phyloP scores from a whole-genome alignment of 2,329 filamentous ascomycete species.

The Blastomyces silverae region DNA sequence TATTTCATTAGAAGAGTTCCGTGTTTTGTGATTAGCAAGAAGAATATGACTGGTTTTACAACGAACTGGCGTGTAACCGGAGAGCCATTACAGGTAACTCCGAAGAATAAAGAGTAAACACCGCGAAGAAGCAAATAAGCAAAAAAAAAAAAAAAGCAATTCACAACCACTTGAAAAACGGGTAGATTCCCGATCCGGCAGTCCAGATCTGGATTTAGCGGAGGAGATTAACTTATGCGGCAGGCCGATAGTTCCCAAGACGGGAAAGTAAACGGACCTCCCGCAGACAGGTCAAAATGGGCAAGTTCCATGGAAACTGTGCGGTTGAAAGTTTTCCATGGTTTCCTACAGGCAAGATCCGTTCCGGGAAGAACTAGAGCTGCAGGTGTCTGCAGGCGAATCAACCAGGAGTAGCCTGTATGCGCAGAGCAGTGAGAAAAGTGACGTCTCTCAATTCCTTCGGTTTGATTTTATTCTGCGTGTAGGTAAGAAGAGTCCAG shows the following conservation, averaged over 20 bases:
- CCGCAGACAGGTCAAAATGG: background rate
- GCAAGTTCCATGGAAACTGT: background rate
- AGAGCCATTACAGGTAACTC: background rate
- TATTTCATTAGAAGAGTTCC: background rate
- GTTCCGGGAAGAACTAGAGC: background rate
- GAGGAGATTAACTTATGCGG: background rate
- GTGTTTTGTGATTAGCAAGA: background rate
- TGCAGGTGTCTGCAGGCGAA: background rate
- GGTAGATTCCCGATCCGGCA: background rate
- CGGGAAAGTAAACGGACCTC: background rate
- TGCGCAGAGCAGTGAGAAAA: background rate
- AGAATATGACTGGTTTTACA: background rate
- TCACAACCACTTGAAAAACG: background rate
- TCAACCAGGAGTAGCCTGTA: background rate
- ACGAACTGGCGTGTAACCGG: background rate
- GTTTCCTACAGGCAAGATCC: background rate
- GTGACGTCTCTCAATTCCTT: constrained; percentile 1
- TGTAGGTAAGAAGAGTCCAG: background rate
- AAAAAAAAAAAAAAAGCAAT: background rate
- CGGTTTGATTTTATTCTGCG: background rate
- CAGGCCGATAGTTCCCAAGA: background rate
- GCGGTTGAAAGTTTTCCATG: background rate
- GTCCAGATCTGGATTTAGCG: background rate
- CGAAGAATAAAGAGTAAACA: background rate
- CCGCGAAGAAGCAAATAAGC: background rate